Conservation (phyloP, 1,139 yeast genomes). For the Candida frijolesensis region DNA sequence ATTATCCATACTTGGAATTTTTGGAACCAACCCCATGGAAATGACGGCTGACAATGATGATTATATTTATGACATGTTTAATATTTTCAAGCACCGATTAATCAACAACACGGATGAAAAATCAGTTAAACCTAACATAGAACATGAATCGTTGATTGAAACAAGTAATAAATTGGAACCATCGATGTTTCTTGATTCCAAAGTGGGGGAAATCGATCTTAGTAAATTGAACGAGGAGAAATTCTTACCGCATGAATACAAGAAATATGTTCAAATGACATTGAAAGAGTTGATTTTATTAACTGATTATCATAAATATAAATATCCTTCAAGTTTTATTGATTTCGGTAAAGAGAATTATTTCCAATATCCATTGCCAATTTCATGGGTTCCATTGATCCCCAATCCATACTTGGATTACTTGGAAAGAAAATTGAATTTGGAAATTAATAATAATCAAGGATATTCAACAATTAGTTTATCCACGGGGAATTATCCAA, state of each 20-base stretch:
- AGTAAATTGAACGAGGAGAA: slow-evolving; percentile 8
- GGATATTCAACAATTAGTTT: slow-evolving; percentile 37
- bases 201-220: slow-evolving; percentile 28
- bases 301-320: slow-evolving; percentile 25
- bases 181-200: slow-evolving; percentile 19
- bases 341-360: slow-evolving; percentile 24
- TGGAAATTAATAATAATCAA: slow-evolving; percentile 25
- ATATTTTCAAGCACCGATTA: slow-evolving; percentile 34
- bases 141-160: slow-evolving; percentile 5
- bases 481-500: slow-evolving; percentile 13
- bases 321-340: slow-evolving; percentile 30
- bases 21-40: slow-evolving; percentile 40
- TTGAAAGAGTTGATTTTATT: slow-evolving; percentile 29
- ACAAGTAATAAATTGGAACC: slow-evolving; percentile 5
- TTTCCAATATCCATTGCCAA: slow-evolving; percentile 40
- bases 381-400: slow-evolving; percentile 44
- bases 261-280: slow-evolving; percentile 24
- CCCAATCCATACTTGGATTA: slow-evolving; percentile 25
- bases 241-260: slow-evolving; percentile 22
- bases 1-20: slow-evolving; percentile 38
- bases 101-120: slow-evolving; percentile 14
- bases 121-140: slow-evolving; percentile 3
- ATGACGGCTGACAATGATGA: slow-evolving; percentile 22
- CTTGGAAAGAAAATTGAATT: slow-evolving; percentile 24
- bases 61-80: slow-evolving; percentile 35